These are phyloP conservation scores for Leishmania guyanensis DNA, from an alignment of 208 protist genomes.

Conservation along the genomic window DNA sequence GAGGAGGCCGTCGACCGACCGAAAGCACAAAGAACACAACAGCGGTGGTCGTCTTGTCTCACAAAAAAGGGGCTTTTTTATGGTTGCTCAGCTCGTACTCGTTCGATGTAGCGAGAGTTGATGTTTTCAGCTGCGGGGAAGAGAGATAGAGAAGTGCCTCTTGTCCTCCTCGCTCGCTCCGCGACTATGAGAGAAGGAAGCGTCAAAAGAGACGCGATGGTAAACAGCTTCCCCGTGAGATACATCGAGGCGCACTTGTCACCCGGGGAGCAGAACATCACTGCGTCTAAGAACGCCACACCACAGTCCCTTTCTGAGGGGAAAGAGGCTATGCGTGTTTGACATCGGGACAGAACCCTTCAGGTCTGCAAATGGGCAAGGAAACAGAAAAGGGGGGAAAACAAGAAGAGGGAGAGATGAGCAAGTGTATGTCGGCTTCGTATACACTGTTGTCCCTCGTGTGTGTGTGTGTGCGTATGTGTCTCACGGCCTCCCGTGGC, in stretches of 20 bases:
- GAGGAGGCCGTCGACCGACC: neutral
- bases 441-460: neutral
- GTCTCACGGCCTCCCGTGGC: neutral
- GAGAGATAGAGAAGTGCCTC: neutral
- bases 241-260: neutral
- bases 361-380: neutral
- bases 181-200: conserved; percentile 6
- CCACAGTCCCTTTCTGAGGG: neutral
- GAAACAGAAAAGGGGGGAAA: neutral
- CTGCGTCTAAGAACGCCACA: neutral
- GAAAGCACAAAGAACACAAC: neutral
- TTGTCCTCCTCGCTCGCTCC: neutral
- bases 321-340: neutral
- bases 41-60: neutral
- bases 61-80: neutral
- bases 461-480: neutral
- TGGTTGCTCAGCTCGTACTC: neutral
- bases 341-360: neutral
- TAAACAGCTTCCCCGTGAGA: neutral
- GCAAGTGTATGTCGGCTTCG: neutral
- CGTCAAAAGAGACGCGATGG: neutral
- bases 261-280: neutral
- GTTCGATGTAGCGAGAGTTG: neutral
- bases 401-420: neutral
- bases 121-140: neutral